phyloP scores from a whole-genome alignment of 768 basidiomycete species.

The Mrakia gelida region DNA sequence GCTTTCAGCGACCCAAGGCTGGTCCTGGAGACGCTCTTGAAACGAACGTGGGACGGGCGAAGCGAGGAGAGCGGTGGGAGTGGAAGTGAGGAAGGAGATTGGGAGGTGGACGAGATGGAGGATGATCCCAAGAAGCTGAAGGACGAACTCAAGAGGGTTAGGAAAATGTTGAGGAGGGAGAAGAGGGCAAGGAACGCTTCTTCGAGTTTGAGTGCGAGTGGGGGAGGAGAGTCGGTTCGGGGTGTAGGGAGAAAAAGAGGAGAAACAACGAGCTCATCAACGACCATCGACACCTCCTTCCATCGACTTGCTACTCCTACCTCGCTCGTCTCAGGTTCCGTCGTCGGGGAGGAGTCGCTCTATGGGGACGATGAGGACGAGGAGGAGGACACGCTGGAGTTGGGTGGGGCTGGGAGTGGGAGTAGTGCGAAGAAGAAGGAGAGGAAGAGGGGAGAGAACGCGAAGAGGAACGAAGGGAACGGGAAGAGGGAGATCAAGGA shows the following conservation, averaged over 20 bases:
- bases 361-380: neutral
- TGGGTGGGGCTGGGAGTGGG: neutral
- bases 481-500: conserved; percentile 13
- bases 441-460: too few species aligned
- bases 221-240: neutral
- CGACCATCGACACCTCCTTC: too few species aligned
- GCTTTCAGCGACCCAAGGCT: too few species aligned
- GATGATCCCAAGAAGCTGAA: conserved; percentile 3
- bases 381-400: neutral
- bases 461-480: neutral
- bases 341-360: too few species aligned
- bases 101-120: conserved; percentile 5
- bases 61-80: neutral
- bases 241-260: neutral
- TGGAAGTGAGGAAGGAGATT: neutral
- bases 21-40: too few species aligned
- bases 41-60: too few species aligned
- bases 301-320: too few species aligned
- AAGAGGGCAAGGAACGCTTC: too few species aligned
- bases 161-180: conserved; percentile 1
- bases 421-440: too few species aligned
- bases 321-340: too few species aligned
- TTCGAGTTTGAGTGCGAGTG: too few species aligned
- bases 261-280: neutral
- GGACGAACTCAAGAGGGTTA: conserved; percentile 10